A percentile compares a stretch with the other conserved stretches of the same genome.
phyloP scores from a whole-genome alignment of 371 early-diverging fungal genomes.

The Syncephalastrum racemosum region DNA sequence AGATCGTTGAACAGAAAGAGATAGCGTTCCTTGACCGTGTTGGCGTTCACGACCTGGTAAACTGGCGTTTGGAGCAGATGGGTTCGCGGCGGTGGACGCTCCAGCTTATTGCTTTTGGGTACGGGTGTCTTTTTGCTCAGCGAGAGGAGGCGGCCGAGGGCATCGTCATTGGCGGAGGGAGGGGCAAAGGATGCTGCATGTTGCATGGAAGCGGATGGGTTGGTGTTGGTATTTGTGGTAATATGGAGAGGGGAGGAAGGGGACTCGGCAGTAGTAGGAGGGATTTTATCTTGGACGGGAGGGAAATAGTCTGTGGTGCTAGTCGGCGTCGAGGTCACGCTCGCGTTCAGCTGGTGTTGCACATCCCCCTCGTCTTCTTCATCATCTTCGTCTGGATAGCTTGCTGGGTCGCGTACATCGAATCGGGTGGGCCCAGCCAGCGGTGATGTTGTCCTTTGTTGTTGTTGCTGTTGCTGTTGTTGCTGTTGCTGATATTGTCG shows the following conservation, averaged over 20 bases:
- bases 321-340: too few species aligned
- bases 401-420: too few species aligned
- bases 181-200: background rate
- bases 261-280: background rate
- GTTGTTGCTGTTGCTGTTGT: background rate
- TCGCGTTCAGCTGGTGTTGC: too few species aligned
- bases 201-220: background rate
- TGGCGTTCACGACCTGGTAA: slow-evolving; percentile 70
- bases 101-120: slow-evolving; percentile 12
- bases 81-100: slow-evolving; percentile 45
- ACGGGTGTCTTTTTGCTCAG: background rate
- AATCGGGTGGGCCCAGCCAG: too few species aligned
- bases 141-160: background rate
- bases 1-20: slow-evolving; percentile 82
- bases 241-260: too few species aligned
- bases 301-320: too few species aligned
- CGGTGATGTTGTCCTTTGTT: too few species aligned
- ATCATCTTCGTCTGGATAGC: too few species aligned
- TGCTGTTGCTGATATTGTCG: background rate
- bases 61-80: slow-evolving; percentile 78
- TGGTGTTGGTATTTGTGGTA: background rate
- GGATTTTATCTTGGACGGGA: background rate
- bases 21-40: slow-evolving; percentile 73
- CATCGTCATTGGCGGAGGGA: background rate
- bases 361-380: too few species aligned